phyloP scores from a whole-genome alignment of 164 flowering plant genomes.

The Aristolochia californica region DNA sequence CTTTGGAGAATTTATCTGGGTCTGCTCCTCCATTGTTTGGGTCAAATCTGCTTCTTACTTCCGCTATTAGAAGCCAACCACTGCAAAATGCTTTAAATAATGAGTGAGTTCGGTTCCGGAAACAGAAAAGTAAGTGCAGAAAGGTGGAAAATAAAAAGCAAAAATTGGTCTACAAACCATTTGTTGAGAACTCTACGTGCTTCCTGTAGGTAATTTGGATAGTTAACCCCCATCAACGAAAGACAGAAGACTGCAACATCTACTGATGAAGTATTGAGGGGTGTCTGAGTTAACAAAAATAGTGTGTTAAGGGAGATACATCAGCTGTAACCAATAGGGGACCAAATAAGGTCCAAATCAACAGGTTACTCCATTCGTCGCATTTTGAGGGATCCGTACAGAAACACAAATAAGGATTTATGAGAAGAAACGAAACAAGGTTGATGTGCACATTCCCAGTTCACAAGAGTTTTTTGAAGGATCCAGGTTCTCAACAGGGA shows the following conservation, averaged over 20 bases:
- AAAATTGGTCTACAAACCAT: constrained; percentile 25
- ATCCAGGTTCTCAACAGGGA: no score
- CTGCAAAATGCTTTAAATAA: constrained; percentile 23
- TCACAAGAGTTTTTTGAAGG: no score
- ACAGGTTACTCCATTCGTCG: no score
- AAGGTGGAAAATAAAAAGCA: neutral
- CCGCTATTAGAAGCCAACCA: constrained; percentile 94
- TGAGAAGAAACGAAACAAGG: no score
- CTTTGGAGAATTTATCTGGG: constrained; percentile 51
- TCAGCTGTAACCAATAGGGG: no score
- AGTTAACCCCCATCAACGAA: constrained; percentile 85
- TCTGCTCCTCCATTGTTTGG: constrained; percentile 87
- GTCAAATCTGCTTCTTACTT: constrained; percentile 91
- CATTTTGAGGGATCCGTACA: no score
- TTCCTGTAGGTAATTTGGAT: constrained; percentile 54
- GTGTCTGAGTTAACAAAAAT: constrained; percentile 32
- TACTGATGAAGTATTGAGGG: constrained; percentile 58
- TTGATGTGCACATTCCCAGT: no score
- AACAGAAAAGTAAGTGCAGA: neutral
- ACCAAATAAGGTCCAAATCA: no score
- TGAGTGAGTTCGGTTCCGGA: neutral
- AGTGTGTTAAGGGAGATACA: neutral
- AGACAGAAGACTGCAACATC: constrained; percentile 95
- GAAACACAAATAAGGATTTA: no score
- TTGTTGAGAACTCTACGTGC: constrained; percentile 81